phyloP scores from a whole-genome alignment of 1,284 basidiomycete species.

The Omphalotus olearius region DNA sequence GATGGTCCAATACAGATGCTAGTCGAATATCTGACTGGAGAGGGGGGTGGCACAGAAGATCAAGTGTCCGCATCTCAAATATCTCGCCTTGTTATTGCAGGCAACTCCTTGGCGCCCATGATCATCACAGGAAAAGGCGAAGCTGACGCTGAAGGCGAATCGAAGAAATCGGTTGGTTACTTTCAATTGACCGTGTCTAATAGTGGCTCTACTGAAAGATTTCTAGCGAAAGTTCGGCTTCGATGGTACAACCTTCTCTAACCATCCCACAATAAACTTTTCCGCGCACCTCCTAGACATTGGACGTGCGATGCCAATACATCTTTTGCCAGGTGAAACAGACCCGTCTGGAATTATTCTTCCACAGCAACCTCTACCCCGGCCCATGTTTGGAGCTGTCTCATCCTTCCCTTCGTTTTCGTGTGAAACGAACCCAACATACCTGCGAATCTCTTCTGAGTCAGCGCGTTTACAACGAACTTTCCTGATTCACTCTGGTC shows the following conservation, averaged over 20 bases:
- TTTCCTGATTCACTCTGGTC: conserved; percentile 83
- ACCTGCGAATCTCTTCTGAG: conserved; percentile 56
- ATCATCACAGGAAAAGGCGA: conserved; percentile 33
- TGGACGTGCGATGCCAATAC: conserved; percentile 69
- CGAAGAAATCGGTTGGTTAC: conserved; percentile 56
- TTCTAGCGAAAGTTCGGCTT: conserved; percentile 55
- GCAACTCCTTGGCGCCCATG: conserved; percentile 71
- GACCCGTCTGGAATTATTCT: conserved; percentile 89
- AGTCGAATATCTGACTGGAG: conserved; percentile 85
- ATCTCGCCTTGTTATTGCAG: conserved; percentile 80
- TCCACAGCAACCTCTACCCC: conserved; percentile 92
- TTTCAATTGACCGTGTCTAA: not conserved
- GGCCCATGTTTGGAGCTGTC: conserved; percentile 83
- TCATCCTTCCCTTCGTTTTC: conserved; percentile 62
- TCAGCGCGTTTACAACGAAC: conserved; percentile 34
- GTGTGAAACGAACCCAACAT: conserved; percentile 89
- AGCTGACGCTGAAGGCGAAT: conserved; percentile 30
- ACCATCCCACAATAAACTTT: conserved; percentile 71
- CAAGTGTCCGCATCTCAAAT: conserved; percentile 66
- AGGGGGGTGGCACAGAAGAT: conserved; percentile 69
- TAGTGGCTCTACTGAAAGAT: conserved; percentile 1
- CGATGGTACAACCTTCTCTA: conserved; percentile 60
- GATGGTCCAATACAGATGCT: conserved; percentile 81
- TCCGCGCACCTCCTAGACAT: conserved; percentile 73
- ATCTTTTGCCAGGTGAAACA: conserved; percentile 79